phyloP scores from a whole-genome alignment of 768 basidiomycete genomes.

The Amanita pallidorosea region DNA sequence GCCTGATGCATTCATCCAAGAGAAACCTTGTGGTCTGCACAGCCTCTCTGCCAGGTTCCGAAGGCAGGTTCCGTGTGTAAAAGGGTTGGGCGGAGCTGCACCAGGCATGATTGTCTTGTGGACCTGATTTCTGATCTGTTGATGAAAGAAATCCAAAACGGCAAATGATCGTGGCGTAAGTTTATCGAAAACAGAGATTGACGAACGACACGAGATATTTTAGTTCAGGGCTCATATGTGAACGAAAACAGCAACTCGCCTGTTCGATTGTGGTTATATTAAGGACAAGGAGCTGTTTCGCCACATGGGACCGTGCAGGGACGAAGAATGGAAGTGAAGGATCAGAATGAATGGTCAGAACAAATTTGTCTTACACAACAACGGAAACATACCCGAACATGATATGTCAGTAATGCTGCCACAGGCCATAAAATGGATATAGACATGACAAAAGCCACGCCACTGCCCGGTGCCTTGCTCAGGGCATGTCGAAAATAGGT shows the following conservation, averaged over 20 bases:
- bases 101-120: slow-evolving; percentile 60
- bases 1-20: slow-evolving; percentile 62
- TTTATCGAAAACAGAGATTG: not conserved
- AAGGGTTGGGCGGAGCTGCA: slow-evolving; percentile 72
- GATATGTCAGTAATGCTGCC: slow-evolving; percentile 67
- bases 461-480: slow-evolving; percentile 60
- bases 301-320: not conserved
- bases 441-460: slow-evolving; percentile 66
- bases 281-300: slow-evolving; percentile 56
- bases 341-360: not conserved
- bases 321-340: not conserved
- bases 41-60: slow-evolving; percentile 67
- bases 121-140: slow-evolving; percentile 76
- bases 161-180: not conserved
- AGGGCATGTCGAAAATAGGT: slow-evolving; percentile 36
- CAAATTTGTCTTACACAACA: not conserved
- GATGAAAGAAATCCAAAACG: not conserved
- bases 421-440: slow-evolving; percentile 78
- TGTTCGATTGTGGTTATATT: slow-evolving; percentile 97
- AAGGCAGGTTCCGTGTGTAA: slow-evolving; percentile 69
- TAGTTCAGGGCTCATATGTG: slow-evolving; percentile 2
- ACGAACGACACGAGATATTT: not conserved
- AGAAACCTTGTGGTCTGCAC: slow-evolving; percentile 71
- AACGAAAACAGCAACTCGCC: slow-evolving; percentile 30
- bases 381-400: slow-evolving; percentile 61